Conservation (phyloP, 495 filamentous ascomycete species). For the Neurospora terricola region DNA sequence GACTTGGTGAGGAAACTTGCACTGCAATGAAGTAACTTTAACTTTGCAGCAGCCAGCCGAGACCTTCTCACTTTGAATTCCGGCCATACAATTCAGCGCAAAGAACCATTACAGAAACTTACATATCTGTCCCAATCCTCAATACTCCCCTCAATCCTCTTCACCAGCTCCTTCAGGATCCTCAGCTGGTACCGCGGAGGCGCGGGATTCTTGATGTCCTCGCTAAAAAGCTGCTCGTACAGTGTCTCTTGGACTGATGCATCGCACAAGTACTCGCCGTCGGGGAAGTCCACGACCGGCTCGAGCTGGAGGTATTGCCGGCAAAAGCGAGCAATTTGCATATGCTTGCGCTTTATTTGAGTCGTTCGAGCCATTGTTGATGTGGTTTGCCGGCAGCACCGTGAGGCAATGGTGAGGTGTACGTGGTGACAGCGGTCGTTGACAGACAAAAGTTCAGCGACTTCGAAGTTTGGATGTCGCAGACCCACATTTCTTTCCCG, state of each 20-base stretch:
- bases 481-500: neutral
- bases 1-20: slow-evolving; percentile 9
- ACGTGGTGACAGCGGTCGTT: neutral
- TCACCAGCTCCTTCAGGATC: slow-evolving; percentile 59
- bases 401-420: neutral
- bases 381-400: neutral
- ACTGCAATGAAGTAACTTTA: neutral
- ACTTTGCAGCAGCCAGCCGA: neutral
- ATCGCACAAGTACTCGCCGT: slow-evolving; percentile 19
- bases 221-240: slow-evolving; percentile 53
- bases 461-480: neutral
- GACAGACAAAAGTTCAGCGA: neutral
- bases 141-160: slow-evolving; percentile 56
- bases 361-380: neutral
- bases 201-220: slow-evolving; percentile 41
- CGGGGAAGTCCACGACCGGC: slow-evolving; percentile 22
- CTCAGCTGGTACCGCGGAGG: slow-evolving; percentile 59
- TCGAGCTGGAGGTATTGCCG: slow-evolving; percentile 35
- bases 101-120: slow-evolving; percentile 23
- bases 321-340: slow-evolving; percentile 27
- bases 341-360: neutral
- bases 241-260: slow-evolving; percentile 49
- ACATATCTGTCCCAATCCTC: slow-evolving; percentile 77
- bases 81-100: neutral
- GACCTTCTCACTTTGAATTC: neutral